Evolutionary conservation across 2,329 filamentous ascomycete genomes (phyloP), one percentile per base, ranked within the genome.

Genomic region (Ophiosphaerella narmari): DNA sequence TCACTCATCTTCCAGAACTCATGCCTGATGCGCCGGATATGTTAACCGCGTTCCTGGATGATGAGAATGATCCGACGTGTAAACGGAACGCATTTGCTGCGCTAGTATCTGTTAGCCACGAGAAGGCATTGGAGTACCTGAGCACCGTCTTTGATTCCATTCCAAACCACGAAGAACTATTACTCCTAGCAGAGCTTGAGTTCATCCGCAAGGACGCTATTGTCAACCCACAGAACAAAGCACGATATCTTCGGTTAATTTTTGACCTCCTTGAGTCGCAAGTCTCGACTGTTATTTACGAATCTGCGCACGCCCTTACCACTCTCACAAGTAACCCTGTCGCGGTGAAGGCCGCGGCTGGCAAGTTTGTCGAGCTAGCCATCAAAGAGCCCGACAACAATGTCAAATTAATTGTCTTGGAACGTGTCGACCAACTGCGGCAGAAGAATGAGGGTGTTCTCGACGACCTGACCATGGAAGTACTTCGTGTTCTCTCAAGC

Each of bases 331-430:
- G 85, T 75, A 99, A 99, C 76, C 93, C 94, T 1, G 94, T 99
- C 11, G 94, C 94, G 14, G 93, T 99, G 52, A 99, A 97, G 78
- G 94, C 94, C 23, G 94, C 94, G 8, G 94, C 94, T 12, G 84
- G 86, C 63, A 99, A 99, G 71, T 94, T 99, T 72, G 96, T 97
- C 58, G 94, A 99, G 74, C 81, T 99, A 7, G 91, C 89, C 71
- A 97, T 99, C 72, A 96, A 96, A 77, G 94, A 97, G 76, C 88
- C 94, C 0, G 94, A 99, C 74, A 99, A 99, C 80, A 99, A 99
- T 70, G 94, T 99, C 58, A 99, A 99, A 78, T 86, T 99, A 39
- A 99, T 99, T 63, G 94, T 99, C 16, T 82, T 99, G 37, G 94
- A 97, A 68, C 88, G 93, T 39, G 94, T 99, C 33, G 89, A 96